Base-by-base conservation (phyloP, 2,329 filamentous ascomycete genomes). In the Plectosphaerella sp. region DNA sequence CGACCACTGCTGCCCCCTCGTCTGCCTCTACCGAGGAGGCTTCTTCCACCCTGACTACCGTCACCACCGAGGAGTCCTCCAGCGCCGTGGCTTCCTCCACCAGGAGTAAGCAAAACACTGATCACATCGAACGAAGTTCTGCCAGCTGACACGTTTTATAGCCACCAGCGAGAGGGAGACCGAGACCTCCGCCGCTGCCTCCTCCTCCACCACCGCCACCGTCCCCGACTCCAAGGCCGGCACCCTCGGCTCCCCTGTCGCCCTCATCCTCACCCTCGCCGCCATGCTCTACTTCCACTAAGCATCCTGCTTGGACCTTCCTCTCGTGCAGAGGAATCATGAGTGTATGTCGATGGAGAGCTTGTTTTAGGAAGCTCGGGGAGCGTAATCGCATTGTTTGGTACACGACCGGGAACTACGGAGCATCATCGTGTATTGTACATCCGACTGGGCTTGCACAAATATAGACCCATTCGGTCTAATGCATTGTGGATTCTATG, bases 271-370 rank as follows among this genome's bases (percentile, higher is more conserved):
- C 35, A 63, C 70, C 45, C 66, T 71, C 36, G 62, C 70, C 41
- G 71, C 68, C 49, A 66, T 69, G 55, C 53, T 72, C 57, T 71
- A 72, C 68, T 70, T 73, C 57, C 70, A 73, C 66, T 74, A 70
- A 64, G 50, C 53, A 43, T 42, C 16, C 12, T 47, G 28, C 24
- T 18, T 33, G 28, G 4, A 33, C 28, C 28, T 9, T 33, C 28
- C 28, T 33, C 28, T 33, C 28, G 4, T 9, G 11, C 8, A 33
- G 28, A 33, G 28, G 28, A 9, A 33, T 33, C 28, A 33, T 33
- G 28, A 33, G 28, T 33, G 28, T 33, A 33, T 33, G 28, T 33
- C 28, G 28, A 12, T 10, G 28, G 28, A 33, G 28, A 33, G 28
- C 28, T 33, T 33, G 8, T 33, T 12, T 33, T 33, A 33, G 28